These are phyloP conservation scores for Eudorina sp. DNA, from an alignment of 139 green algal genomes.

Conservation along the genomic window DNA sequence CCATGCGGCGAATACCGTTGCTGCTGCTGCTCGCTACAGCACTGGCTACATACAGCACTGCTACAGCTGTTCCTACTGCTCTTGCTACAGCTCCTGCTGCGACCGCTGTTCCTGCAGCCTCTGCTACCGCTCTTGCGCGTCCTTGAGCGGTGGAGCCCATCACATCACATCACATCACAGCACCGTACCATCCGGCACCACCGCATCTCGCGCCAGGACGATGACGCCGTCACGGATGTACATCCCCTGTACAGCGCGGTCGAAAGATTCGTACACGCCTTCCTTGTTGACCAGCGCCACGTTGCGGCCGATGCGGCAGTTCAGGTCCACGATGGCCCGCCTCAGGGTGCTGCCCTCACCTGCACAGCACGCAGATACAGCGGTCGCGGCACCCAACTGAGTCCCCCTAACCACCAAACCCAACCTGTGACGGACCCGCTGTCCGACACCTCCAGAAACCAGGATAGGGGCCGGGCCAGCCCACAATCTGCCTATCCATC, in stretches of 20 bases:
- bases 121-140: no score
- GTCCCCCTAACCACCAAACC: not conserved
- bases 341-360: conserved; percentile 61
- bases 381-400: not conserved
- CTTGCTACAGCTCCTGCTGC: no score
- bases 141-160: no score
- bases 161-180: conserved; percentile 25
- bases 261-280: conserved; percentile 51
- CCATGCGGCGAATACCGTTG: no score
- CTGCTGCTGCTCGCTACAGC: no score
- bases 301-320: conserved; percentile 92
- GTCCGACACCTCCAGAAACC: not conserved
- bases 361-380: conserved; percentile 29
- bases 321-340: conserved; percentile 97
- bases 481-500: not conserved
- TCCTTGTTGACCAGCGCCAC: conserved; percentile 88
- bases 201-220: conserved; percentile 41
- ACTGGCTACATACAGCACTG: no score
- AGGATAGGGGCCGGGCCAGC: not conserved
- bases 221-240: conserved; percentile 55
- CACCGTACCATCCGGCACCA: conserved; percentile 55
- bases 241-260: conserved; percentile 42
- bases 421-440: not conserved
- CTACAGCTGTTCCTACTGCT: no score
- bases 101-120: no score